Conservation (phyloP, 2,329 filamentous ascomycete species). For the Dactylonectria estremocensis region DNA sequence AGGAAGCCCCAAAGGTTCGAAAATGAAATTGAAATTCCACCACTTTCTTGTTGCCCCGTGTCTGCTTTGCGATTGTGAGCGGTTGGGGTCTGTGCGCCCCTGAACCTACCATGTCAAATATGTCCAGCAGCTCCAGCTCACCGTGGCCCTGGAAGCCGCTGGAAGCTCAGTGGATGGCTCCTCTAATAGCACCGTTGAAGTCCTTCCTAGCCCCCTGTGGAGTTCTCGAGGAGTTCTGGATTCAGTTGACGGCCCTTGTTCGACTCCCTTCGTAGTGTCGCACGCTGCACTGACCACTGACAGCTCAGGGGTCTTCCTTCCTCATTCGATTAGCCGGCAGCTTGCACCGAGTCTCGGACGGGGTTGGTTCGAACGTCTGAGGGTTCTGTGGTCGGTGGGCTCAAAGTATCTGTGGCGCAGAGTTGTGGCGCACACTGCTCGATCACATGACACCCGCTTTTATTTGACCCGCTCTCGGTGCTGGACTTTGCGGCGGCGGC, state of each 20-base stretch:
- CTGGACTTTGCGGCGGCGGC: constrained; percentile 38
- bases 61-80: constrained; percentile 47
- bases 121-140: neutral
- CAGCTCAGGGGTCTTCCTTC: constrained; percentile 15
- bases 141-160: constrained; percentile 15
- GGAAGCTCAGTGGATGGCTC: constrained; percentile 12
- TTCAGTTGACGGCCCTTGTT: constrained; percentile 37
- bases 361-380: neutral
- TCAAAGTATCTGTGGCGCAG: neutral
- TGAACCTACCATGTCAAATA: constrained; percentile 15
- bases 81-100: constrained; percentile 45
- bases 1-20: constrained; percentile 32
- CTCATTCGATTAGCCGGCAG: constrained; percentile 9
- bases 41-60: constrained; percentile 48
- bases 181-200: neutral
- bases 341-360: neutral
- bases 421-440: constrained; percentile 10
- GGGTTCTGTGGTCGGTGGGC: neutral
- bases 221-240: constrained; percentile 4
- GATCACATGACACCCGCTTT: constrained; percentile 44
- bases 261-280: constrained; percentile 40
- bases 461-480: constrained; percentile 36
- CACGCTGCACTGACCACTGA: constrained; percentile 27
- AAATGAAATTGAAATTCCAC: constrained; percentile 46
- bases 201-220: constrained; percentile 13